Percentiles rank a stretch among this genome's conserved stretches.
phyloP scores from a whole-genome alignment of 306 rosid species.

The Mimosa pudica region DNA sequence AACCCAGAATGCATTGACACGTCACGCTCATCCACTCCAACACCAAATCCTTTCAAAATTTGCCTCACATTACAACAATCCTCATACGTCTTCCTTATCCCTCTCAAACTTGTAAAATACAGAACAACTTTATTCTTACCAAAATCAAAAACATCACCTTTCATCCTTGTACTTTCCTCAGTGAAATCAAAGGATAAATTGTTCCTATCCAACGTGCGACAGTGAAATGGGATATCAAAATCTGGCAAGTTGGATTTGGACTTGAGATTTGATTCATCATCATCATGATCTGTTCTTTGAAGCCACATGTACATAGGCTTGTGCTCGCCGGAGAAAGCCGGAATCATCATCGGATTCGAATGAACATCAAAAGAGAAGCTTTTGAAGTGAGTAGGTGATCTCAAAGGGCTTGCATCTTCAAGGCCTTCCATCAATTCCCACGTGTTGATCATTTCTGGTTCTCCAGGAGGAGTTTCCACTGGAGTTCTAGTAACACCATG shows the following conservation, averaged over 20 bases:
- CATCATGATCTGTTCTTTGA: constrained; percentile 40
- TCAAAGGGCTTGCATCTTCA: constrained; percentile 68
- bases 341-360: not conserved
- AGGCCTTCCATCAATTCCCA: constrained; percentile 99
- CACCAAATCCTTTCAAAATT: constrained; percentile 62
- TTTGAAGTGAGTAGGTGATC: constrained; percentile 46
- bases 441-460: constrained; percentile 78
- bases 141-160: constrained; percentile 27
- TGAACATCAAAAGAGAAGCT: constrained; percentile 69
- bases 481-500: constrained; percentile 55
- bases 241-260: constrained; percentile 34
- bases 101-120: constrained; percentile 83
- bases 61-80: constrained; percentile 77
- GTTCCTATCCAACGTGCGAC: constrained; percentile 1
- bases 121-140: constrained; percentile 56
- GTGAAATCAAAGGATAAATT: constrained; percentile 21
- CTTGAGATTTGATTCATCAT: constrained; percentile 40
- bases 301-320: constrained; percentile 67
- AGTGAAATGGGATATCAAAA: constrained; percentile 48
- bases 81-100: constrained; percentile 86
- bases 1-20: constrained; percentile 92
- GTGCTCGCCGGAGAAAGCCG: constrained; percentile 36
- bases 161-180: constrained; percentile 25
- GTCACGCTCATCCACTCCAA: constrained; percentile 80
- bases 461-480: constrained; percentile 66